Conservation (phyloP, 1,139 yeast species). For the Hyphopichia burtonii region DNA sequence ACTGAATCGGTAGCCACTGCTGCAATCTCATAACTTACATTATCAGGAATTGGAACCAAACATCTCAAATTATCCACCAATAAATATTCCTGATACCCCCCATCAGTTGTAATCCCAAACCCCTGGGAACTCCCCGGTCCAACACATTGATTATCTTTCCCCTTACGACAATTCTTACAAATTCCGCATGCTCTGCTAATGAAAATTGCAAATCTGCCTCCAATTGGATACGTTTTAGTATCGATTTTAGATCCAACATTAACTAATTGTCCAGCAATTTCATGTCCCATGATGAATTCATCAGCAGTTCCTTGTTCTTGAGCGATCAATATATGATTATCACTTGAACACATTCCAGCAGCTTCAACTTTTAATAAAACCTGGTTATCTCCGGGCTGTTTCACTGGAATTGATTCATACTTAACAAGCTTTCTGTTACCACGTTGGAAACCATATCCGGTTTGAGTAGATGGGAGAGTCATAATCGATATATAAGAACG, state of each 20-base stretch:
- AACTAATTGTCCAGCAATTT: conserved; percentile 51
- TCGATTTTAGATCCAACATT: conserved; percentile 36
- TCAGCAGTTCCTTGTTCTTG: conserved; percentile 18
- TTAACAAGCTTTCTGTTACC: conserved; percentile 20
- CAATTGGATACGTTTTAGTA: conserved; percentile 27
- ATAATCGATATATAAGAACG: not conserved
- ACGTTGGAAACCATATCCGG: conserved; percentile 25
- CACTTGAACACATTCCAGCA: conserved; percentile 54
- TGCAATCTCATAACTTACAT: conserved; percentile 43
- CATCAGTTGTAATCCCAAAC: conserved; percentile 46
- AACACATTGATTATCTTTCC: conserved; percentile 41
- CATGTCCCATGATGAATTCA: conserved; percentile 55
- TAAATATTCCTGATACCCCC: conserved; percentile 52
- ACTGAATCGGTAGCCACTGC: conserved; percentile 53
- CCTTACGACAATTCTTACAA: conserved; percentile 43
- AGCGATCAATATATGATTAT: conserved; percentile 43
- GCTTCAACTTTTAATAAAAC: conserved; percentile 49
- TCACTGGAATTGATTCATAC: conserved; percentile 33
- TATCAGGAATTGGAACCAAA: conserved; percentile 47
- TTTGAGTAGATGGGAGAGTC: conserved; percentile 15
- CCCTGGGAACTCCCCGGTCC: conserved; percentile 14
- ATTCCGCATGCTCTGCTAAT: conserved; percentile 44
- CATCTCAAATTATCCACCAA: conserved; percentile 34
- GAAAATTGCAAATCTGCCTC: conserved; percentile 36
- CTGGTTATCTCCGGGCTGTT: conserved; percentile 33